Percentiles rank a stretch among this genome's conserved stretches.
phyloP scores from a whole-genome alignment of 192 early-diverging fungal genomes.

The Lobulomyces angularis region DNA sequence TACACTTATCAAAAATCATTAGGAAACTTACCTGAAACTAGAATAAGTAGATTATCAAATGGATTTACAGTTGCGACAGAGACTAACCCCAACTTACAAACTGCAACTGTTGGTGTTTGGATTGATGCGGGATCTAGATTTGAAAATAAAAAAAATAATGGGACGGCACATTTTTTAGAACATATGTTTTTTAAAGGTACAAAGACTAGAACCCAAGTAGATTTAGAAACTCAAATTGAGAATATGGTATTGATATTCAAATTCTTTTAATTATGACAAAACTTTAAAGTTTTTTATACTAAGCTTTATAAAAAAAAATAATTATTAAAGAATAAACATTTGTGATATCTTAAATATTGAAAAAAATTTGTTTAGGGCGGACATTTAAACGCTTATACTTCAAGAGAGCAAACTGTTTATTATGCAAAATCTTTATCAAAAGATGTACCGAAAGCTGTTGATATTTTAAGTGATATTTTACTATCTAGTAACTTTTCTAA shows the following conservation, averaged over 20 bases:
- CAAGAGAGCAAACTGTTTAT: conserved; percentile 97
- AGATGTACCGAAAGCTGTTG: conserved; percentile 80
- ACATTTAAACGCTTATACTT: conserved; percentile 97
- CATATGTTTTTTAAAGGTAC: conserved; percentile 99
- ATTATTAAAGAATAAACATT: no score
- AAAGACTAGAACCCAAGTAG: conserved; percentile 66
- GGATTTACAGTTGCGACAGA: conserved; percentile 47
- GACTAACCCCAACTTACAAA: conserved; percentile 42
- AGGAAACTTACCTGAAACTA: conserved; percentile 30
- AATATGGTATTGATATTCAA: no score
- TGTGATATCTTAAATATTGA: no score
- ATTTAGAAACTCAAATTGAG: conserved; percentile 90
- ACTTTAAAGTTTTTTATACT: no score
- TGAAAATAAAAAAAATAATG: conserved; percentile 67
- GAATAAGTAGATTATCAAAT: conserved; percentile 35
- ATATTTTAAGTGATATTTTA: conserved; percentile 89
- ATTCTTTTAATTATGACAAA: no score
- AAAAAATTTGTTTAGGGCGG: no score
- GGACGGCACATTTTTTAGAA: conserved; percentile 93
- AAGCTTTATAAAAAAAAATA: no score
- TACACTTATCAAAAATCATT: no score
- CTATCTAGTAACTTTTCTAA: conserved; percentile 75
- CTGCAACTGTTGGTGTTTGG: conserved; percentile 51
- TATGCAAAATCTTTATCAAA: conserved; percentile 86
- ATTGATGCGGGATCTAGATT: conserved; percentile 48